phyloP scores from a whole-genome alignment of 768 basidiomycete species.

The Mycena amicta region DNA sequence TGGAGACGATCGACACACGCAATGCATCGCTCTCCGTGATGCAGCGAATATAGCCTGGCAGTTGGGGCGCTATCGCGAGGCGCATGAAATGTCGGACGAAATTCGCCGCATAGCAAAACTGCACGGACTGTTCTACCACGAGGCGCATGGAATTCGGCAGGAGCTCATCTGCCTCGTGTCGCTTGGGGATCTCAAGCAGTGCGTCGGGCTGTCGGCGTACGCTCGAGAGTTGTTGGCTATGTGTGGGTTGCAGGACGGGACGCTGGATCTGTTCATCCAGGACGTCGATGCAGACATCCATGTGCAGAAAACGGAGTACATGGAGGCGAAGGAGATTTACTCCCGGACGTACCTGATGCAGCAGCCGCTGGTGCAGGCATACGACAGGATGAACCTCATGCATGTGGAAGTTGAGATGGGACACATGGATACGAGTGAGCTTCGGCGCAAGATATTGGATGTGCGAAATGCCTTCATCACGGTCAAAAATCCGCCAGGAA shows the following conservation, averaged over 20 bases:
- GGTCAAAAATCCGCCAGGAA: too few relatives aligned
- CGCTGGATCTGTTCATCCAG: conserved; percentile 1
- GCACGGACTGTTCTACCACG: conserved; percentile 6
- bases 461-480: too few relatives aligned
- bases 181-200: conserved; percentile 1
- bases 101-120: conserved; percentile 7
- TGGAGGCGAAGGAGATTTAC: conserved; percentile 9
- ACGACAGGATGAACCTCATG: conserved; percentile 7
- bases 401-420: too few relatives aligned
- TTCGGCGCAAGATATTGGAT: too few relatives aligned
- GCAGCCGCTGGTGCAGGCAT: conserved; percentile 6
- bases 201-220: conserved; percentile 2
- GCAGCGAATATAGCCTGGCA: conserved; percentile 3
- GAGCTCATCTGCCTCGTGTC: conserved; percentile 11
- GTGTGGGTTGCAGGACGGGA: conserved; percentile 7
- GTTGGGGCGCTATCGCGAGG: conserved; percentile 10
- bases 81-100: neutral
- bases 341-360: neutral
- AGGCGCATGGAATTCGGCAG: conserved; percentile 6
- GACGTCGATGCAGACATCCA: conserved; percentile 13
- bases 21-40: conserved; percentile 7
- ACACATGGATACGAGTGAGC: too few relatives aligned
- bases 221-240: conserved; percentile 6
- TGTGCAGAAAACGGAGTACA: conserved; percentile 16
- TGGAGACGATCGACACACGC: neutral